Base-by-base conservation (phyloP, 164 flowering plant genomes). In the Vitis riparia region DNA sequence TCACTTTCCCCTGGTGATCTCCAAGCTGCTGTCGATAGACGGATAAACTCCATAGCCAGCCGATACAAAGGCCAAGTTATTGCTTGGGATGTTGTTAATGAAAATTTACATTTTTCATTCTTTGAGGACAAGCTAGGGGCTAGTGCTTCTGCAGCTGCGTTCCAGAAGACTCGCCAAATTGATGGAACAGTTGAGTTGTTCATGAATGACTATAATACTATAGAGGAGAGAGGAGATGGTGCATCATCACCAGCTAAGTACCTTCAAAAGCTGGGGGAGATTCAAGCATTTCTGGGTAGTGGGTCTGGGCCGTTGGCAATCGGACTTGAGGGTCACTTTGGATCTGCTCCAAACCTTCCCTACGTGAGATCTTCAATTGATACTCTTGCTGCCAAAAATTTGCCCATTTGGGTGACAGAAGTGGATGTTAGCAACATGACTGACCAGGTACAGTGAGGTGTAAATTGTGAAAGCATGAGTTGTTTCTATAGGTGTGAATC, bases 81-180 rank as follows among this genome's bases (percentile, higher is more conserved):
- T 13, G 78, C 62, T 0, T 89, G 93, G 93, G 93, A 89, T 75
- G 89, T 85, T 3, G 61, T 83, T 69, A 89, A 89, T 71, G 91
- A 89, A 76, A 83, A 84, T 72, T 59, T 89, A 48, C 93, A 89
- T 65, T 77, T 75, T 70, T 37, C 51, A 0, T 85, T 82, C 75
- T 85, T 62, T 59, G 91, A 89, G 66, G 78, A 79, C 14, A 77
- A 55, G 12, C 82, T 87, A 9, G 86, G 88, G 1, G 55, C 32
- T 16, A 76, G 80, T 71, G 79, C 83, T 27, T 74, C 93, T 0
- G 77, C 83, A 1, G 49, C 27, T 27, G 68, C 65, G 16, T 89
- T 57, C 63, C 14, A 53, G 0, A 62, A 3, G 56, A 79, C 86
- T 16, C 66, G 64, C 50, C 14, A 69, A 37, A 73, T 82, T 61